phyloP scores from a whole-genome alignment of 2,329 filamentous ascomycete genomes.

The Botryotinia calthae region DNA sequence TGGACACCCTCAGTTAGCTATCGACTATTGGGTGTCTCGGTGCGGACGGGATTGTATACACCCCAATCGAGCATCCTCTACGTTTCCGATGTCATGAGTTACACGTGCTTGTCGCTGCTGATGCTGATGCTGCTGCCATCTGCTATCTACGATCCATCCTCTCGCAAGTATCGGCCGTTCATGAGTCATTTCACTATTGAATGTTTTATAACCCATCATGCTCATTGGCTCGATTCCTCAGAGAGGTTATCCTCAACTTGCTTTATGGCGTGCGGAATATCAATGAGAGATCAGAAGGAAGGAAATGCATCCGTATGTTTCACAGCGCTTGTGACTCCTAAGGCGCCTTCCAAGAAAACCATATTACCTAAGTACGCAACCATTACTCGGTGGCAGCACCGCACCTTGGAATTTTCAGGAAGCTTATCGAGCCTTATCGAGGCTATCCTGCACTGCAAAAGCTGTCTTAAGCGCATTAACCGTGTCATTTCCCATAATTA shows the following conservation, averaged over 20 bases:
- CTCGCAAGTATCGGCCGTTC: neutral
- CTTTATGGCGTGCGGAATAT: neutral
- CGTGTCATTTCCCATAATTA: neutral
- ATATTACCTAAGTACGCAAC: neutral
- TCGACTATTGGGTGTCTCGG: neutral
- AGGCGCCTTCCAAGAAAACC: neutral
- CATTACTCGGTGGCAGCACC: neutral
- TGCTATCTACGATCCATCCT: neutral
- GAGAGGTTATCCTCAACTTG: neutral
- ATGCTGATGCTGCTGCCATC: neutral
- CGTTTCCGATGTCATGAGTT: neutral
- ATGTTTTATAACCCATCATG: neutral
- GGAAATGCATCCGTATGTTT: slow-evolving; percentile 8
- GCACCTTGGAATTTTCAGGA: neutral
- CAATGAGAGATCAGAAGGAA: slow-evolving; percentile 4
- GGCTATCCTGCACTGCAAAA: neutral
- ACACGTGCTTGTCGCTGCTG: neutral
- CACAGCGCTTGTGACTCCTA: slow-evolving; percentile 14
- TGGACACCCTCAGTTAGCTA: neutral
- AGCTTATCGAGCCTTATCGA: slow-evolving; percentile 8
- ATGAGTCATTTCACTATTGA: neutral
- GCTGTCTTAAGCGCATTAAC: slow-evolving; percentile 7
- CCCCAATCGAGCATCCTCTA: neutral
- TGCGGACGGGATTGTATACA: neutral
- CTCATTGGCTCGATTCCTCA: neutral